Conservation (phyloP, 2,329 filamentous ascomycete genomes). For the Tolypocladium cylindrosporum region DNA sequence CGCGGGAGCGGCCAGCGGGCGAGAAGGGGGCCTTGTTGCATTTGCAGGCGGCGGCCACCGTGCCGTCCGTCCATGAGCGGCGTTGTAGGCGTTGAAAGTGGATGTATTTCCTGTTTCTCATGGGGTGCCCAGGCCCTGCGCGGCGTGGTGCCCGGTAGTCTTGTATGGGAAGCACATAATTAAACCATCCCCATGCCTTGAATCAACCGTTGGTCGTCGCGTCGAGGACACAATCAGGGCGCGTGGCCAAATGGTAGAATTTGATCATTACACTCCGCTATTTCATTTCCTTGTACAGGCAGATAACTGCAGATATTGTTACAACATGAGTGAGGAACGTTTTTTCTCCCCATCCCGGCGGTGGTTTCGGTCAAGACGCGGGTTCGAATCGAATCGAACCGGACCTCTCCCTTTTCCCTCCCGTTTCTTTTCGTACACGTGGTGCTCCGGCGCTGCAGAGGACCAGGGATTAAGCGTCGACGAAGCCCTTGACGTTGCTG, state of each 20-base stretch:
- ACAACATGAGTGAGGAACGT: conserved; percentile 2
- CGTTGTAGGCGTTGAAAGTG: background rate
- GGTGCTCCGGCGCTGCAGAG: background rate
- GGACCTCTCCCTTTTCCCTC: background rate
- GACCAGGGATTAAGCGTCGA: conserved; percentile 48
- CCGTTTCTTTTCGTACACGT: background rate
- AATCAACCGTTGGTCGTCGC: background rate
- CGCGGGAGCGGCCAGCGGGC: background rate
- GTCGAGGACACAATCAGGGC: background rate
- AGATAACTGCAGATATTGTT: conserved; percentile 4
- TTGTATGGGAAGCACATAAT: background rate
- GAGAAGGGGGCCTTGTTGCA: background rate
- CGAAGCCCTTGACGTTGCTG: conserved; percentile 74
- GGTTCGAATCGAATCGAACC: background rate
- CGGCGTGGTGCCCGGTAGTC: background rate
- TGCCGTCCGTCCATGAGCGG: background rate
- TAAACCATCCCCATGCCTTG: background rate
- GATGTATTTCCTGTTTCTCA: background rate
- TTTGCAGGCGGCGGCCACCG: background rate
- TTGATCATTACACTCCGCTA: background rate
- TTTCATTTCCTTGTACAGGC: conserved; percentile 2
- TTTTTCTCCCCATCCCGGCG: background rate
- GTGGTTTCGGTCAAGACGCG: background rate
- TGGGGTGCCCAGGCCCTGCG: background rate
- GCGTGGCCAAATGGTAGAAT: background rate